Percentiles rank a stretch among this genome's conserved stretches.
Conservation (phyloP, 2,329 filamentous ascomycete genomes). For the Ascochyta lentis region DNA sequence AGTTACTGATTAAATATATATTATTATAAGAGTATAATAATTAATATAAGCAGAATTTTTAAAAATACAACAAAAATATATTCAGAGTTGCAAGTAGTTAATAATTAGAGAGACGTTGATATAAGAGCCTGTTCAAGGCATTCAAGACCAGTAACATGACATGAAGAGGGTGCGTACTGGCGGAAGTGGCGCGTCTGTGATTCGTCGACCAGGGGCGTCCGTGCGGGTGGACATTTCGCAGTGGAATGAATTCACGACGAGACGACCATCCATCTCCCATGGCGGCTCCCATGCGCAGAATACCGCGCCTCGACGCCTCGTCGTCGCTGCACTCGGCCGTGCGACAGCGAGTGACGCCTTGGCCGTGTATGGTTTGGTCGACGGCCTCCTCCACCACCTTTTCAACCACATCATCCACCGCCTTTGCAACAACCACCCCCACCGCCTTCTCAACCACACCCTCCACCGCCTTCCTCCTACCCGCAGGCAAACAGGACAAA, state of each 20-base stretch:
- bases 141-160: neutral
- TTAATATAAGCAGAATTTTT: too few relatives aligned
- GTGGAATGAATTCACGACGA: constrained; percentile 16
- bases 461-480: constrained; percentile 30
- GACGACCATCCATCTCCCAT: constrained; percentile 24
- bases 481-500: constrained; percentile 40
- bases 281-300: constrained; percentile 46
- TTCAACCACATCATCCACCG: constrained; percentile 39
- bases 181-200: constrained; percentile 19
- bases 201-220: constrained; percentile 30
- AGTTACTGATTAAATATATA: too few relatives aligned
- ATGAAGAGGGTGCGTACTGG: neutral
- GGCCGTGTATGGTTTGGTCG: constrained; percentile 10
- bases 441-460: constrained; percentile 43
- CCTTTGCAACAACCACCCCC: constrained; percentile 8
- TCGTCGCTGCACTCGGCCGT: constrained; percentile 18
- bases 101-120: too few relatives aligned
- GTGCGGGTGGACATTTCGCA: constrained; percentile 24
- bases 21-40: too few relatives aligned
- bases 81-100: too few relatives aligned
- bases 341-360: constrained; percentile 24
- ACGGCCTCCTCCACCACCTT: constrained; percentile 23
- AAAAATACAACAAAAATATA: too few relatives aligned
- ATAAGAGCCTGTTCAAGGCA: too few relatives aligned
- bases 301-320: constrained; percentile 43